These are phyloP conservation scores for Cucurbita ficifolia DNA, from an alignment of 306 rosid genomes.

Conservation along the genomic window DNA sequence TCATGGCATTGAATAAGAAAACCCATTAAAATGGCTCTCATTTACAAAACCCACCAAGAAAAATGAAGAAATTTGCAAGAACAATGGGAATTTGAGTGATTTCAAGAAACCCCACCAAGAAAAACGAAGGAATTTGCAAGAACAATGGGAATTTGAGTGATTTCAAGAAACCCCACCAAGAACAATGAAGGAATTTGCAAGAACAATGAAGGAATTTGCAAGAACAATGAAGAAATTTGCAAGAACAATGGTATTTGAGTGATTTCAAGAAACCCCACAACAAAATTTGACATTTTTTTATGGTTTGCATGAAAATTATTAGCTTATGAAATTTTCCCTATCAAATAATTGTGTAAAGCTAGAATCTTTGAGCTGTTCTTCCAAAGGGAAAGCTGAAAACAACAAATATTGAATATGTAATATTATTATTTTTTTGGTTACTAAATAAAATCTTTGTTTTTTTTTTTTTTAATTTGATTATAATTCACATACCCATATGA, in stretches of 20 bases:
- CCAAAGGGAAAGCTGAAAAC: neutral
- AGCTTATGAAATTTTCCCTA: neutral
- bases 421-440: neutral
- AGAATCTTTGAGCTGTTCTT: neutral
- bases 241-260: no score
- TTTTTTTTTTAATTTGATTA: neutral
- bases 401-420: neutral
- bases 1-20: slow-evolving; percentile 22
- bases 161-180: no score
- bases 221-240: no score
- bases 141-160: no score
- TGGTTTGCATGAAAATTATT: neutral
- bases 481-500: neutral
- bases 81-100: no score
- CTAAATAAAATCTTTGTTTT: slow-evolving; percentile 5
- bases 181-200: no score
- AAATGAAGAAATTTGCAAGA: neutral
- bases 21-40: neutral
- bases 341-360: neutral
- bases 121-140: neutral
- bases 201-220: no score
- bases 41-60: neutral
- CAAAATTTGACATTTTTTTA: no score
- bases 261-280: no score
- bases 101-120: no score